These are phyloP conservation scores for Fraxinus ornus DNA, from an alignment of 305 asterid species.

Conservation along the genomic window DNA sequence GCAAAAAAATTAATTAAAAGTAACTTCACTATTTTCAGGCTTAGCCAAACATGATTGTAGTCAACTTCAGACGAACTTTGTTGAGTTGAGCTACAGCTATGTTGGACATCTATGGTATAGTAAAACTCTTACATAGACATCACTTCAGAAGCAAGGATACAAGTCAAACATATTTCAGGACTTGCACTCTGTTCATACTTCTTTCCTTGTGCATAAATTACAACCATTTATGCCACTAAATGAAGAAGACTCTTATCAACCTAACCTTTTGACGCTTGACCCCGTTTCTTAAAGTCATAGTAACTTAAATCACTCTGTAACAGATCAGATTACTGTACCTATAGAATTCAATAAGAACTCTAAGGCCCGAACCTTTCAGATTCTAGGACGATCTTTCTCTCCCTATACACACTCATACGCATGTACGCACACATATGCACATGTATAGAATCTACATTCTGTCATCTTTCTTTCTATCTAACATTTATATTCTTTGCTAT, in stretches of 20 bases:
- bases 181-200: not conserved
- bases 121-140: not conserved
- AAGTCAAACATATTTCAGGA: not conserved
- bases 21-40: not conserved
- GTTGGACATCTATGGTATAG: not conserved
- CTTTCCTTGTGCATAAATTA: not conserved
- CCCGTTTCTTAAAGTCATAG: not conserved
- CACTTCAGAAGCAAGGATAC: not conserved
- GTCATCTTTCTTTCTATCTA: not conserved
- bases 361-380: not conserved
- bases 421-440: not conserved
- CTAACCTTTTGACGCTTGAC: not conserved
- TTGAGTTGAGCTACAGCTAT: not conserved
- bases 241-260: not conserved
- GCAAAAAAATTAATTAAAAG: not conserved
- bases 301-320: not conserved
- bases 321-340: not conserved
- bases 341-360: not conserved
- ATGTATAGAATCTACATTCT: not conserved
- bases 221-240: not conserved
- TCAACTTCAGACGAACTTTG: not conserved
- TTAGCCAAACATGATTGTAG: not conserved
- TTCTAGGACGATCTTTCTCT: not conserved
- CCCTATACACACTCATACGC: not conserved
- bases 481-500: not conserved